Conservation (phyloP, 2,329 filamentous ascomycete species). For the Fusarium vanettenii region DNA sequence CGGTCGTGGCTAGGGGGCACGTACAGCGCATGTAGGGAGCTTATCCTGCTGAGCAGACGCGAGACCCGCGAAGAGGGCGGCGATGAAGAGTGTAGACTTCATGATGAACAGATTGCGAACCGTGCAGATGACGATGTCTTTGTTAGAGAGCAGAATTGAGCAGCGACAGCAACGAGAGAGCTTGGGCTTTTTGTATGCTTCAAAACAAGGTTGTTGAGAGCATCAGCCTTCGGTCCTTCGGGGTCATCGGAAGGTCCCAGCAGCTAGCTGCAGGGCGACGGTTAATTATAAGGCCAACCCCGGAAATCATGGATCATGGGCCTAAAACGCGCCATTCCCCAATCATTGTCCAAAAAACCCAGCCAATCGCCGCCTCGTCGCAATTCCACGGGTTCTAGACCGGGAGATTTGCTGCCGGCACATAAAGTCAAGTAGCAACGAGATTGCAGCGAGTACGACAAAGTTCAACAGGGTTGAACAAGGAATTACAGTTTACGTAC, state of each 20-base stretch:
- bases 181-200: background rate
- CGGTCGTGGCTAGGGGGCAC: constrained; percentile 29
- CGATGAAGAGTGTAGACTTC: constrained; percentile 49
- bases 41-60: constrained; percentile 48
- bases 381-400: constrained; percentile 19
- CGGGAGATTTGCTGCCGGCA: constrained; percentile 14
- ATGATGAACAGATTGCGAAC: constrained; percentile 41
- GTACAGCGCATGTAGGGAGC: constrained; percentile 54
- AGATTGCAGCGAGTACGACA: background rate
- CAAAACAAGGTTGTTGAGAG: constrained; percentile 6
- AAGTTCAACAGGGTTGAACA: background rate
- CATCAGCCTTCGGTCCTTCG: background rate
- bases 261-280: background rate
- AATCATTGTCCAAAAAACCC: constrained; percentile 4
- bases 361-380: constrained; percentile 22
- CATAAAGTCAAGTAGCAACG: background rate
- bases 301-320: background rate
- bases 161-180: background rate
- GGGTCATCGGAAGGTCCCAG: background rate
- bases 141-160: background rate
- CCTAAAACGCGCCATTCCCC: constrained; percentile 15
- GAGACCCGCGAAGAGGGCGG: constrained; percentile 47
- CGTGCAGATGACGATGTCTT: background rate
- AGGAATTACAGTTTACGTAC: background rate
- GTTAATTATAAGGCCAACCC: constrained; percentile 3